Conservation (phyloP, 2,329 filamentous ascomycete species). For the Claviceps arundinis region DNA sequence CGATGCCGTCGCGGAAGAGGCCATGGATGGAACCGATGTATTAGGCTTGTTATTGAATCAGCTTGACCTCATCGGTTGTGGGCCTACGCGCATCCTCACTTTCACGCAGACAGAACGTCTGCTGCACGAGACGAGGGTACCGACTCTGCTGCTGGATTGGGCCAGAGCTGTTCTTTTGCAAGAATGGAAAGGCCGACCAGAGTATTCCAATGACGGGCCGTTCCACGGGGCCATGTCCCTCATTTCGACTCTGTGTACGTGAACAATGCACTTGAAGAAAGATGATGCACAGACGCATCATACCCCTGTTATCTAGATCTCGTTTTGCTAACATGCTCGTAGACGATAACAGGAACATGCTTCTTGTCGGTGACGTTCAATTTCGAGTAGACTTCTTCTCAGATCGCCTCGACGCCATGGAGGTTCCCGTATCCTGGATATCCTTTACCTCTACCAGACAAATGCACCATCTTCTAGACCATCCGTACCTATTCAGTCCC, state of each 20-base stretch:
- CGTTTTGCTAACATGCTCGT: conserved; percentile 8
- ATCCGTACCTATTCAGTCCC: conserved; percentile 65
- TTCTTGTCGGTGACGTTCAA: conserved; percentile 53
- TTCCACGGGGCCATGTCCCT: conserved; percentile 68
- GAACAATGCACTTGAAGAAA: neutral
- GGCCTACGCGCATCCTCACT: conserved; percentile 29
- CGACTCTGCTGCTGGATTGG: conserved; percentile 54
- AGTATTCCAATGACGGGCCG: conserved; percentile 54
- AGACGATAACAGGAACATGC: conserved; percentile 49
- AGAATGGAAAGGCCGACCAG: conserved; percentile 67
- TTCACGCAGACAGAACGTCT: conserved; percentile 38
- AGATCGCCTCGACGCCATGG: conserved; percentile 60
- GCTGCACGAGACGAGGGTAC: conserved; percentile 43
- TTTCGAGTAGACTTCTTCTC: conserved; percentile 67
- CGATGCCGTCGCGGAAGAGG: conserved; percentile 21
- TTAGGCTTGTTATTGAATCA: conserved; percentile 37
- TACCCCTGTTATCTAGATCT: too few species aligned
- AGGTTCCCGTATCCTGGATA: conserved; percentile 62
- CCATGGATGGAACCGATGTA: conserved; percentile 25
- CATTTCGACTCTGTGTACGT: conserved; percentile 58
- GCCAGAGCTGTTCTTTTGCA: conserved; percentile 60
- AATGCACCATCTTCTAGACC: conserved; percentile 62
- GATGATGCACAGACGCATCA: too few species aligned
- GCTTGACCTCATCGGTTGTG: conserved; percentile 36
- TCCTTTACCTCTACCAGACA: conserved; percentile 47